phyloP scores from a whole-genome alignment of 192 early-diverging fungal genomes.

The Podila horticola region DNA sequence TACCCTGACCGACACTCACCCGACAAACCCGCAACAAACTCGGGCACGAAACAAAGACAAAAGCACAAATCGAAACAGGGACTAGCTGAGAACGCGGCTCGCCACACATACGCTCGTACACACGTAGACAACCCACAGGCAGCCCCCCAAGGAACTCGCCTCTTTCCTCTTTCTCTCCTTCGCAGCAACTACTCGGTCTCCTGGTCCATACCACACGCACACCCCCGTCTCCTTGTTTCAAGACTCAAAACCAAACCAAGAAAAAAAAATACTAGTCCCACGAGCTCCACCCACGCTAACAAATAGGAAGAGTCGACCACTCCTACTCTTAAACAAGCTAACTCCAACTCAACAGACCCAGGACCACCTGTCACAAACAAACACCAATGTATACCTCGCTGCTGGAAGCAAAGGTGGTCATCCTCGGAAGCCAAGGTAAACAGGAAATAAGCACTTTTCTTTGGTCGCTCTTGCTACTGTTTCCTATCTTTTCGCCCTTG shows the following conservation, averaged over 20 bases:
- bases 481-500: not conserved
- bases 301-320: not conserved
- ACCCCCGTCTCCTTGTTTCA: too few species aligned
- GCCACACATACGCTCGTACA: not conserved
- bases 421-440: constrained; percentile 79
- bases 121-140: not conserved
- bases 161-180: too few species aligned
- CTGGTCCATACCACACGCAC: too few species aligned
- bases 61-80: too few species aligned
- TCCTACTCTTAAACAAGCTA: not conserved
- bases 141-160: not conserved
- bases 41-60: too few species aligned
- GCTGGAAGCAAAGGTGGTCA: constrained; percentile 80
- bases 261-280: too few species aligned
- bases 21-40: too few species aligned
- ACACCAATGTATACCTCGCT: constrained; percentile 49
- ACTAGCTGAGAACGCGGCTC: too few species aligned
- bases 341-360: not conserved
- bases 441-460: not conserved
- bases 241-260: too few species aligned
- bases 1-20: not conserved
- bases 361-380: not conserved
- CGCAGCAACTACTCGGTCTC: not conserved
- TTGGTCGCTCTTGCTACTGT: not conserved
- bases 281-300: not conserved